Conservation (phyloP, 176 grass and related monocot species). For the Chloris gayana region DNA sequence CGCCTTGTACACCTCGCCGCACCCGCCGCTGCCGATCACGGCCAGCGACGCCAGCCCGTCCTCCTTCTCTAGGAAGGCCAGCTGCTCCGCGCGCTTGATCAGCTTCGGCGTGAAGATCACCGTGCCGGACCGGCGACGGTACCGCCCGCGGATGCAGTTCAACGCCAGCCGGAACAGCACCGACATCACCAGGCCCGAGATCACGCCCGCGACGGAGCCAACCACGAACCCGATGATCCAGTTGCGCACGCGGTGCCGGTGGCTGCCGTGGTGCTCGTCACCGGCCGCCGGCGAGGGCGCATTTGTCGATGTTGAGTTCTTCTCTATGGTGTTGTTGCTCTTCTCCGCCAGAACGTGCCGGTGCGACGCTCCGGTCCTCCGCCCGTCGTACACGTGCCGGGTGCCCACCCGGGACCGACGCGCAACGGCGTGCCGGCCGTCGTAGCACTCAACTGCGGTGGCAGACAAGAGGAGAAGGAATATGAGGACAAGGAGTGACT, state of each 20-base stretch:
- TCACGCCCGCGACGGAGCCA: conserved; percentile 48
- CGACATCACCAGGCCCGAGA: conserved; percentile 46
- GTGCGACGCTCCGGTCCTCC: conserved; percentile 29
- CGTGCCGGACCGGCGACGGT: conserved; percentile 31
- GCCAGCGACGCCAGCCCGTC: conserved; percentile 51
- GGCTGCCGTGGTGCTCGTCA: conserved; percentile 1
- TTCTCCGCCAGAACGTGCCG: conserved; percentile 50
- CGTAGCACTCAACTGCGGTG: conserved; percentile 25
- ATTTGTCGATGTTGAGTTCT: background rate
- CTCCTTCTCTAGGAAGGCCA: conserved; percentile 82
- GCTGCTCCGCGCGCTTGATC: conserved; percentile 48
- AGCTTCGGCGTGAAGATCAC: conserved; percentile 83
- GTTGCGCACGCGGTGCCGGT: conserved; percentile 49
- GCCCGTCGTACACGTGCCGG: conserved; percentile 27
- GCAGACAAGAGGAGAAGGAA: conserved; percentile 5
- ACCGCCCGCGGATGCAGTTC: conserved; percentile 66
- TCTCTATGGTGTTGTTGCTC: background rate
- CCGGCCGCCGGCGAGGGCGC: background rate
- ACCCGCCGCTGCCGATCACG: conserved; percentile 77
- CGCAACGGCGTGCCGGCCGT: conserved; percentile 6
- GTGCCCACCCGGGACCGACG: conserved; percentile 14
- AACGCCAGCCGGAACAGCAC: conserved; percentile 58
- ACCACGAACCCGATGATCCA: conserved; percentile 68
- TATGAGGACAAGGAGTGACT: background rate
- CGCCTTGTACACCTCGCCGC: conserved; percentile 88